These are phyloP conservation scores for Pelargonium cotyledonis DNA, from an alignment of 441 rosid species.

Conservation along the genomic window DNA sequence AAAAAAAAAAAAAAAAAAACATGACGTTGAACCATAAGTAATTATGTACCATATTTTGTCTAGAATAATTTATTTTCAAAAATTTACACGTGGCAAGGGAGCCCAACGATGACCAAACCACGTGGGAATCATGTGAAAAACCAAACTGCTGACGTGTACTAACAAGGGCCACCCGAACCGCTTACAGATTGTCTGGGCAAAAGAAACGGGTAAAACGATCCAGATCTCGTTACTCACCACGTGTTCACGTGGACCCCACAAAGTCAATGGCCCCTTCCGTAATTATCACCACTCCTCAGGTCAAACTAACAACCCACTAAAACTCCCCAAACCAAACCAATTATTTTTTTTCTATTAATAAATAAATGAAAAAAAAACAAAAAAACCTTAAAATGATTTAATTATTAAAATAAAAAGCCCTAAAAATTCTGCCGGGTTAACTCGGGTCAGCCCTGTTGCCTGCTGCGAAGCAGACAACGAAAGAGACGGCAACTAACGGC, in stretches of 20 bases:
- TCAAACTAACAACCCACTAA: slow-evolving; percentile 11
- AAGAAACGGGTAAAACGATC: slow-evolving; percentile 11
- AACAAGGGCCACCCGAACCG: slow-evolving; percentile 19
- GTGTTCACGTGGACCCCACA: slow-evolving; percentile 17
- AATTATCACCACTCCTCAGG: slow-evolving; percentile 1
- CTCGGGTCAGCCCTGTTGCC: slow-evolving; percentile 58
- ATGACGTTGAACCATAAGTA: too few species aligned
- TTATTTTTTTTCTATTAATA: not conserved
- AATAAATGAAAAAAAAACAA: not conserved
- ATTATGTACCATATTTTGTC: too few species aligned
- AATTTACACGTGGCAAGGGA: slow-evolving; percentile 10
- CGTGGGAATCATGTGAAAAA: slow-evolving; percentile 15
- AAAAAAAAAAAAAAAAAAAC: too few species aligned
- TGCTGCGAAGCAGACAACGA: slow-evolving; percentile 62
- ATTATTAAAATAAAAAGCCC: slow-evolving; percentile 2
- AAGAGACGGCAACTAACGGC: slow-evolving; percentile 51
- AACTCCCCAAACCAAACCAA: not conserved
- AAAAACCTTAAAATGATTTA: not conserved
- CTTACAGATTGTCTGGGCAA: slow-evolving; percentile 8
- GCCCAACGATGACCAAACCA: slow-evolving; percentile 10
- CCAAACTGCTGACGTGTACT: slow-evolving; percentile 18
- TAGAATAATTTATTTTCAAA: not conserved
- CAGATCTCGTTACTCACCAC: slow-evolving; percentile 19
- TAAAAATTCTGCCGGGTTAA: slow-evolving; percentile 51
- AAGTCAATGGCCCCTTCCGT: slow-evolving; percentile 19